Evolutionary conservation across 1,284 basidiomycete genomes (phyloP), one percentile per base, ranked within the genome.

Genomic region (Tetrapyrgos nigripes): DNA sequence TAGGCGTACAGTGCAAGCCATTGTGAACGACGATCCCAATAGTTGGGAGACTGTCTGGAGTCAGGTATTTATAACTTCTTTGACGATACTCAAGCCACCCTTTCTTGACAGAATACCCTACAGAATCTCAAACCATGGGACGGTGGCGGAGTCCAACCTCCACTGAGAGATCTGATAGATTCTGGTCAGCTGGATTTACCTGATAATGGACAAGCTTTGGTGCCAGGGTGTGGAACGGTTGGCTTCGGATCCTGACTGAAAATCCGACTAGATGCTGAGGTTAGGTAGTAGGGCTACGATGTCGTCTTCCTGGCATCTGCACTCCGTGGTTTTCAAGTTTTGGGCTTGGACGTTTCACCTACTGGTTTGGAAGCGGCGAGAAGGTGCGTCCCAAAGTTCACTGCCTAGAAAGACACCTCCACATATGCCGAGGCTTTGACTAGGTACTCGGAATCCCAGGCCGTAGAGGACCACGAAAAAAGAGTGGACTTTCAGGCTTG

Each of bases 181-280:
- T 80, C 81, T 0, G 73, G 72, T 11, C 73, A 75, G 26, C 61
- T 89, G 1, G 70, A 78, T 3, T 76, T 90, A 43, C 84, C 88
- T 0, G 78, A 61, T 26, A 65, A 62, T 4, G 89, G 90, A 1
- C 72, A 76, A 33, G 89, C 86, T 2, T 74, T 93, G 1, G 82
- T 93, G 9, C 90, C 90, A 0, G 91, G 91, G 2, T 92, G 89
- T 67, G 91, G 90, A 45, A 78, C 76, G 53, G 89, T 91, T 67
- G 60, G 82, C 8, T 6, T 19, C 21, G 31, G 10, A n/a, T 35
- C 21, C 43, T 47, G 35, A 13, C n/a, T 52, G 19, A 10, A 13
- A 23, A n/a, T 6, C 21, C 35, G 28, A 31, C 35, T 51, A 27
- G 55, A 40, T 28, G 46, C 13, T 19, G 46, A 40, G 54, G 49